Percentiles rank a stretch among this genome's conserved stretches.
phyloP scores from a whole-genome alignment of 139 green algal species.

The Limnomonas spitsbergensis region DNA sequence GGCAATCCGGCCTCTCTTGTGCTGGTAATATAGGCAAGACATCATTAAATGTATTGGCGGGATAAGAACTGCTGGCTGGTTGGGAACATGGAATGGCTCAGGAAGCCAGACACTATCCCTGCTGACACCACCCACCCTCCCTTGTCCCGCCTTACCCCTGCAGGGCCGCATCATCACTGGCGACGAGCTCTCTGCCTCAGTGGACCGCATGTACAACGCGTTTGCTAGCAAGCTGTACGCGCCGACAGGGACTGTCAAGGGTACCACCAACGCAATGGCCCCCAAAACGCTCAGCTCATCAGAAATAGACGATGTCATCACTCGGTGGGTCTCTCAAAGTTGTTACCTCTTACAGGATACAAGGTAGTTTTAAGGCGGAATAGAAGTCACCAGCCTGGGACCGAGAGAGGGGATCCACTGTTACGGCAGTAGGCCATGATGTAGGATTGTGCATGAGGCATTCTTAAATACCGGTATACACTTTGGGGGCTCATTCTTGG shows the following conservation, averaged over 20 bases:
- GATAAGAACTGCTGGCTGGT: too few species aligned
- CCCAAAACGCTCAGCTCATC: not conserved
- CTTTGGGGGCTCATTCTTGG: too few species aligned
- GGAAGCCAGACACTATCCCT: not conserved
- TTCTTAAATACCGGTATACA: too few species aligned
- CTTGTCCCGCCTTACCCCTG: not conserved
- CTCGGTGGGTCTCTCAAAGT: too few species aligned
- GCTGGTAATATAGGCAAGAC: not conserved
- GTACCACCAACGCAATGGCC: not conserved
- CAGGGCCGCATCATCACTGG: conserved; percentile 35
- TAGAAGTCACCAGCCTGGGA: too few species aligned
- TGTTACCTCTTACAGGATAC: too few species aligned
- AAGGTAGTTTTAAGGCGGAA: too few species aligned
- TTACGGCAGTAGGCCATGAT: too few species aligned
- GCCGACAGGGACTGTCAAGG: not conserved
- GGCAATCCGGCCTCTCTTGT: not conserved
- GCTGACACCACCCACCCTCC: not conserved
- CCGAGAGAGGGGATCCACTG: too few species aligned
- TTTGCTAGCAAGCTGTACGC: conserved; percentile 27
- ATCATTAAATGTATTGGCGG: too few species aligned
- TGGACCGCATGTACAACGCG: conserved; percentile 34
- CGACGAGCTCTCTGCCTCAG: conserved; percentile 30
- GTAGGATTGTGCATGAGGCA: too few species aligned
- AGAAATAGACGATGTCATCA: not conserved
- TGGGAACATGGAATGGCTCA: too few species aligned